These are phyloP conservation scores for Ceratocystis albifundus DNA, from an alignment of 2,329 filamentous ascomycete species.

Conservation along the genomic window DNA sequence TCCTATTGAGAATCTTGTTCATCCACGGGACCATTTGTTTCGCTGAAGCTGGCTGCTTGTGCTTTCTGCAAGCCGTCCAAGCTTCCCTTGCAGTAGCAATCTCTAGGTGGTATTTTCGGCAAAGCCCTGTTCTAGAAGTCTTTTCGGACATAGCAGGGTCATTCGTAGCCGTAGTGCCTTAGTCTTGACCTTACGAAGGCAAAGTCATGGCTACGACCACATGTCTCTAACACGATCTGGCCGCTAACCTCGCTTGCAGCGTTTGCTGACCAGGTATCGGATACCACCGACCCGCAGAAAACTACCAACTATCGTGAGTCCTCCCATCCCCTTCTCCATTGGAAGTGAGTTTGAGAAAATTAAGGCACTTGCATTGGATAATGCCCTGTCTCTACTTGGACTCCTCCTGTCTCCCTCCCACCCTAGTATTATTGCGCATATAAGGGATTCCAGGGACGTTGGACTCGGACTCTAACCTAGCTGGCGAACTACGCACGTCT, in stretches of 20 bases:
- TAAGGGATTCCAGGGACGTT: conserved; percentile 4
- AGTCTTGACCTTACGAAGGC: neutral
- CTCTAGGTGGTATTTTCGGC: conserved; percentile 3
- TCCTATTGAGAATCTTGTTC: neutral
- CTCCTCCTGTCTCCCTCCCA: neutral
- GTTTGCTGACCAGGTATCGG: neutral
- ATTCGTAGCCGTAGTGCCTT: conserved; percentile 5
- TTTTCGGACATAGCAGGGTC: neutral
- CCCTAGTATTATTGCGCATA: neutral
- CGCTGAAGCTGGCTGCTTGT: neutral
- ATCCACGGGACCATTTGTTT: neutral
- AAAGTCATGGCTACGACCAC: neutral
- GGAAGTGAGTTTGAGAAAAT: neutral
- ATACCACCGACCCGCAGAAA: neutral
- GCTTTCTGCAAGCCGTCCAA: conserved; percentile 10
- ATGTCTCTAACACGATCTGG: neutral
- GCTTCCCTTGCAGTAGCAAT: neutral
- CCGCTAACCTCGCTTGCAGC: neutral
- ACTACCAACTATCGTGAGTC: neutral
- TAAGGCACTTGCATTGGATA: neutral
- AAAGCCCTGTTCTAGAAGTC: conserved; percentile 11
- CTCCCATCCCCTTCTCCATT: neutral
- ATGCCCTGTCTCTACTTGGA: neutral
- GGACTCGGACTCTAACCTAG: conserved; percentile 4
- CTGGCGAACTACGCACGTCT: conserved; percentile 7